phyloP scores from a whole-genome alignment of 768 basidiomycete species.

The Collybiopsis luxurians region DNA sequence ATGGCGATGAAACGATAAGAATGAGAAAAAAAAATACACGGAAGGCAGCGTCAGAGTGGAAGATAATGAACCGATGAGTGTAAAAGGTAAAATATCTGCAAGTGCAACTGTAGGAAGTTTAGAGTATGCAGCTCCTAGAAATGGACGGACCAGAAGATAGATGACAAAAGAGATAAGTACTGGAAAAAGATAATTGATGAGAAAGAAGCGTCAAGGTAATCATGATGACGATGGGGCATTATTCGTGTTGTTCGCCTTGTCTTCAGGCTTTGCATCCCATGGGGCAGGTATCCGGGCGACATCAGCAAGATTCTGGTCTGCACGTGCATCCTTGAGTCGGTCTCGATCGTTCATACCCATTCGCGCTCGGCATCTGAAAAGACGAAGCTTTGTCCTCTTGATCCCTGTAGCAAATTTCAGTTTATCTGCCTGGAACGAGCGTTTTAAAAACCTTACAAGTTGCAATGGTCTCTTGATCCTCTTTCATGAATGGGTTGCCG shows the following conservation, averaged over 20 bases:
- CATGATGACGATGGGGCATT: not conserved
- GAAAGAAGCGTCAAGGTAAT: not conserved
- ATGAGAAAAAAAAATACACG: not conserved
- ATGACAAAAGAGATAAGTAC: too few relatives aligned
- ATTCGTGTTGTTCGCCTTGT: not conserved
- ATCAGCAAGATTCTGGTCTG: slow-evolving; percentile 79
- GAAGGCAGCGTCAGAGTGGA: not conserved
- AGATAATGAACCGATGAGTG: too few relatives aligned
- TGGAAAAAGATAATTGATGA: not conserved
- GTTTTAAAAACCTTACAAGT: slow-evolving; percentile 52
- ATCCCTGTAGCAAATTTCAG: slow-evolving; percentile 52
- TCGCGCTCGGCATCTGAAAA: slow-evolving; percentile 72
- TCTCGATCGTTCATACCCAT: slow-evolving; percentile 77
- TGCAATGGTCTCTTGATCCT: slow-evolving; percentile 75
- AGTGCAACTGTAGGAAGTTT: not conserved
- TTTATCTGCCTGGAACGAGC: slow-evolving; percentile 5
- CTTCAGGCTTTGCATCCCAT: slow-evolving; percentile 54
- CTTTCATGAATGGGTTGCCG: slow-evolving; percentile 82
- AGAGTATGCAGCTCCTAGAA: too few relatives aligned
- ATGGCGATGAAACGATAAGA: not conserved
- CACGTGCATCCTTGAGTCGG: slow-evolving; percentile 70
- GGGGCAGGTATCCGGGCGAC: slow-evolving; percentile 69
- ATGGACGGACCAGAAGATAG: too few relatives aligned
- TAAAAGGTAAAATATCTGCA: not conserved
- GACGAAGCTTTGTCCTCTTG: slow-evolving; percentile 78